Evolutionary conservation across 2,329 filamentous ascomycete genomes (phyloP).

Genomic region (Talaromyces sp.): DNA sequence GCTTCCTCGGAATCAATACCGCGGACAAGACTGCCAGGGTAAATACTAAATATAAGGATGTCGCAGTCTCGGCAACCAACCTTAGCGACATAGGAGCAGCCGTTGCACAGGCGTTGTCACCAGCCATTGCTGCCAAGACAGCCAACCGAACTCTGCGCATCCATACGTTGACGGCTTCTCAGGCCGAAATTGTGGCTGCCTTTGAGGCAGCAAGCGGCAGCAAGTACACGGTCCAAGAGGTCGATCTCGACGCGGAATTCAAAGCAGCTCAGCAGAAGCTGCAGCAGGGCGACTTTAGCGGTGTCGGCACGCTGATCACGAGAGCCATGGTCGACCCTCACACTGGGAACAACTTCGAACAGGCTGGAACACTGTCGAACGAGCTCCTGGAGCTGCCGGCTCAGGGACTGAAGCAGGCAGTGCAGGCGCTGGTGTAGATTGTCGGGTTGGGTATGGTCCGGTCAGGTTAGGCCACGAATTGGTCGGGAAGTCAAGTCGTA

Average conservation of each 20-base stretch:
- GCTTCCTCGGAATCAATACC: conserved; percentile 29
- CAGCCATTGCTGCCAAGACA: conserved; percentile 8
- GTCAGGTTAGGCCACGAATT: too few relatives aligned
- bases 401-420: background rate
- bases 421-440: background rate
- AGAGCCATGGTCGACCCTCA: conserved; percentile 6
- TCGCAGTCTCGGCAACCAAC: conserved; percentile 16
- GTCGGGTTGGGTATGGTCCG: background rate
- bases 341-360: conserved; percentile 12
- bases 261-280: conserved; percentile 7
- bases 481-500: background rate
- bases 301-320: conserved; percentile 6
- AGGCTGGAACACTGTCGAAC: conserved; percentile 10
- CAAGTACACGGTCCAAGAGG: conserved; percentile 7
- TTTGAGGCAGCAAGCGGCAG: conserved; percentile 11
- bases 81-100: conserved; percentile 13
- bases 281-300: conserved; percentile 11
- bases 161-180: conserved; percentile 8
- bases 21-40: conserved; percentile 22
- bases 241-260: conserved; percentile 9
- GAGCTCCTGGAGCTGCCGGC: conserved; percentile 10
- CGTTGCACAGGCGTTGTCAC: conserved; percentile 15
- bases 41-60: conserved; percentile 15
- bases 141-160: conserved; percentile 12
- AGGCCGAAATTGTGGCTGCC: conserved; percentile 6